Percentiles rank a stretch among this genome's conserved stretches.
Evolutionary conservation across 2,329 filamentous ascomycete genomes (phyloP).

Genomic region (Orbilia brochopaga): DNA sequence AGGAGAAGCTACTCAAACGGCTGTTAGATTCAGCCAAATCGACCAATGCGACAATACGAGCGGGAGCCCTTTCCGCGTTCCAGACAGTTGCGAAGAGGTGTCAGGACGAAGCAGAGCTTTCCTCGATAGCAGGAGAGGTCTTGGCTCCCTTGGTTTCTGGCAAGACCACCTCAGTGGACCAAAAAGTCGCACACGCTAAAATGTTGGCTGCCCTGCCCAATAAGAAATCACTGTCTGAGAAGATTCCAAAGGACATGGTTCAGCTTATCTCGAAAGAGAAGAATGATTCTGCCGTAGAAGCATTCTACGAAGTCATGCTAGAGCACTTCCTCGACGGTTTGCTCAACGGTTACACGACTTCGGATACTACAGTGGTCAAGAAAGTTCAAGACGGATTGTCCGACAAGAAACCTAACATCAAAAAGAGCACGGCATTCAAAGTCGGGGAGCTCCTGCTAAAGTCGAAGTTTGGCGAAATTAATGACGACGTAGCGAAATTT

Average conservation of each 20-base stretch:
- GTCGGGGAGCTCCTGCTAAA: slow-evolving; percentile 73
- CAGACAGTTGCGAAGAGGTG: slow-evolving; percentile 70
- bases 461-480: slow-evolving; percentile 61
- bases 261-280: slow-evolving; percentile 79
- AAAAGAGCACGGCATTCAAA: slow-evolving; percentile 79
- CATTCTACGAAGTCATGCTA: slow-evolving; percentile 75
- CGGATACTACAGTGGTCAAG: slow-evolving; percentile 72
- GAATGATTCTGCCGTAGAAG: slow-evolving; percentile 79
- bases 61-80: slow-evolving; percentile 77
- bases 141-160: slow-evolving; percentile 78
- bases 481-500: slow-evolving; percentile 63
- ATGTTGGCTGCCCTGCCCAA: slow-evolving; percentile 71
- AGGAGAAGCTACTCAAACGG: slow-evolving; percentile 78
- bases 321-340: slow-evolving; percentile 70
- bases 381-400: slow-evolving; percentile 78
- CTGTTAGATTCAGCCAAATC: slow-evolving; percentile 91
- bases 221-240: slow-evolving; percentile 68
- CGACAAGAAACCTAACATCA: slow-evolving; percentile 81
- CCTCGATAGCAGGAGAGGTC: slow-evolving; percentile 77
- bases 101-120: slow-evolving; percentile 63
- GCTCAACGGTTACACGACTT: slow-evolving; percentile 63
- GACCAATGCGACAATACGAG: slow-evolving; percentile 77
- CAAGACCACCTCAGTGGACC: slow-evolving; percentile 83
- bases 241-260: slow-evolving; percentile 71
- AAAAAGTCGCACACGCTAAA: slow-evolving; percentile 80